Conservation (phyloP, 2,329 filamentous ascomycete genomes). For the Hypoxylon sp. region DNA sequence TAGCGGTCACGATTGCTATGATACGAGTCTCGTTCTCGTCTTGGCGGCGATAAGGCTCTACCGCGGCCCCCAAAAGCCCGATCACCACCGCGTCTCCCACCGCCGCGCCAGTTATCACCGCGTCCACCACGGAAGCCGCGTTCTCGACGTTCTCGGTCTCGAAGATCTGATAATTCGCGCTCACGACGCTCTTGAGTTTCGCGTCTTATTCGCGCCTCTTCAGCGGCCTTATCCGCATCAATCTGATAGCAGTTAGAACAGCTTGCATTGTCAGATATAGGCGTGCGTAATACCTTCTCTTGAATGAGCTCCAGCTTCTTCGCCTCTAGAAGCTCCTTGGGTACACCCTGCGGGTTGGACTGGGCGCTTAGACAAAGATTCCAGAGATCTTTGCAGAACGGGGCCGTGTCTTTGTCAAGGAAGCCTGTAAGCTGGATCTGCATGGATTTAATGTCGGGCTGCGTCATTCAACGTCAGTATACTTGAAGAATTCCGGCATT, state of each 20-base stretch:
- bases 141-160: conserved; percentile 73
- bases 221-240: conserved; percentile 84
- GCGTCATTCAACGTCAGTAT: conserved; percentile 32
- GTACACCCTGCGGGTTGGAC: conserved; percentile 87
- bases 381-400: conserved; percentile 96
- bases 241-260: conserved; percentile 64
- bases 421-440: conserved; percentile 97
- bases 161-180: conserved; percentile 75
- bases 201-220: conserved; percentile 77
- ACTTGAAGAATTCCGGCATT: conserved; percentile 18
- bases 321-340: conserved; percentile 92
- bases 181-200: conserved; percentile 80
- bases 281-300: conserved; percentile 77
- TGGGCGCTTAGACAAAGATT: conserved; percentile 91
- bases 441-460: conserved; percentile 96
- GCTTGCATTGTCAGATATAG: background rate
- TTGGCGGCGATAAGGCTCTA: conserved; percentile 63
- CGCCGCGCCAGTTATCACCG: conserved; percentile 67
- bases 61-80: conserved; percentile 62
- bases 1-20: conserved; percentile 64
- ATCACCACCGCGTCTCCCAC: conserved; percentile 62
- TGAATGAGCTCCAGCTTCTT: conserved; percentile 96
- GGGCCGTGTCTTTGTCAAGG: conserved; percentile 88
- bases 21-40: conserved; percentile 60
- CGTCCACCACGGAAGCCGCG: conserved; percentile 64